These are phyloP conservation scores for Blastobotrys malaysiensis DNA, from an alignment of 1,139 yeast genomes.

Conservation along the genomic window DNA sequence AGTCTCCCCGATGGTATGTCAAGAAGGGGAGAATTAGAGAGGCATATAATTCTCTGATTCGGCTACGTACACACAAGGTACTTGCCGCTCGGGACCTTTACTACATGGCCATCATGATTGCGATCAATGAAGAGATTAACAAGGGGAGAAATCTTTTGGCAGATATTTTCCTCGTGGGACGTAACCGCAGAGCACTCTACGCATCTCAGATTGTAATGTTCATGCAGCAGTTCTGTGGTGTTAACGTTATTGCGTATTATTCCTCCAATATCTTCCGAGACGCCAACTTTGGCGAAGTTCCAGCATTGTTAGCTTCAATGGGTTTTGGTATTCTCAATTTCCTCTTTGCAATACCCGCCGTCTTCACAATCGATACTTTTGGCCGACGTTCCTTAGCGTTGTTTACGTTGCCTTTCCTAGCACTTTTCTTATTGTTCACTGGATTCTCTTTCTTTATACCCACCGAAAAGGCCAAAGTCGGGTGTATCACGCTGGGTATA, in stretches of 20 bases:
- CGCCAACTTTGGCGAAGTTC: slow-evolving; percentile 56
- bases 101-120: slow-evolving; percentile 62
- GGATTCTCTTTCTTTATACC: slow-evolving; percentile 73
- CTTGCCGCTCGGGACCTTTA: slow-evolving; percentile 74
- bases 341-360: slow-evolving; percentile 76
- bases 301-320: slow-evolving; percentile 72
- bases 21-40: slow-evolving; percentile 55
- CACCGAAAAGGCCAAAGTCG: slow-evolving; percentile 50
- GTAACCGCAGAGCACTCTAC: slow-evolving; percentile 77
- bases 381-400: slow-evolving; percentile 72
- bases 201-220: slow-evolving; percentile 83
- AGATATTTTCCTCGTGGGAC: slow-evolving; percentile 58
- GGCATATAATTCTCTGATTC: slow-evolving; percentile 50
- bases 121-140: slow-evolving; percentile 60
- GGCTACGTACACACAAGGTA: slow-evolving; percentile 47
- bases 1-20: slow-evolving; percentile 78
- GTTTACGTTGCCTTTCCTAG: slow-evolving; percentile 71
- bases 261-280: slow-evolving; percentile 67
- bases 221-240: slow-evolving; percentile 91
- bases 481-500: slow-evolving; percentile 62
- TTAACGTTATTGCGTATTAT: slow-evolving; percentile 67
- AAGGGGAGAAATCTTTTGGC: slow-evolving; percentile 32
- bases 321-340: slow-evolving; percentile 83
- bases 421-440: slow-evolving; percentile 58
- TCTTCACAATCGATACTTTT: slow-evolving; percentile 70